These are phyloP conservation scores for Capsicum pubescens DNA, from an alignment of 257 asterid genomes.

Conservation along the genomic window DNA sequence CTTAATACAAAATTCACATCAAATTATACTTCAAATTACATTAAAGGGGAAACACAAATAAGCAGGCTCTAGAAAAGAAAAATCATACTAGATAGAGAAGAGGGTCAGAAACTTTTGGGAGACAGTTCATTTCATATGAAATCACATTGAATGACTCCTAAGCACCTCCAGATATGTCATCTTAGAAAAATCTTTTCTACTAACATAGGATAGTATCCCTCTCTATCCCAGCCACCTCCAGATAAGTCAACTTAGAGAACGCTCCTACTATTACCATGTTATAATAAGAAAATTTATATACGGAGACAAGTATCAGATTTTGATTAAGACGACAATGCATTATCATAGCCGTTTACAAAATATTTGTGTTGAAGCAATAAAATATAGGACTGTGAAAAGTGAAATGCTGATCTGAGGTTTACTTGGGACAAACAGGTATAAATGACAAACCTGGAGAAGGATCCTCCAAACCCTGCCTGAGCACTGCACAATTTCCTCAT, in stretches of 20 bases:
- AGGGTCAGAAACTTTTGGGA: not conserved
- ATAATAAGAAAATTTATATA: not conserved
- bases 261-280: not conserved
- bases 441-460: slow-evolving; percentile 62
- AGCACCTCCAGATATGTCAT: slow-evolving; percentile 4
- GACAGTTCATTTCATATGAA: not conserved
- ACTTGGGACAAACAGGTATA: slow-evolving; percentile 19
- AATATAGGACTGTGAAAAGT: slow-evolving; percentile 8
- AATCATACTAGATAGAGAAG: not conserved
- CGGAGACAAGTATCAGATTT: not conserved
- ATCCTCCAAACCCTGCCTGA: slow-evolving; percentile 97
- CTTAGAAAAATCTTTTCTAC: slow-evolving; percentile 17
- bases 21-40: not conserved
- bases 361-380: not conserved
- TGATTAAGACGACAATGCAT: not conserved
- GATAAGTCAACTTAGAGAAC: not conserved
- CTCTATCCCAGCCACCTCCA: not conserved
- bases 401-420: slow-evolving; percentile 23
- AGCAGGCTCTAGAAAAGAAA: not conserved
- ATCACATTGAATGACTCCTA: not conserved
- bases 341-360: not conserved
- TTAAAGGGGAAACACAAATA: not conserved
- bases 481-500: slow-evolving; percentile 84
- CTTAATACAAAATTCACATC: not conserved
- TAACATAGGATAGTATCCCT: slow-evolving; percentile 1